Base-by-base conservation (phyloP, 352 stramenopile genomes). In the Globisporangium takayamanum region DNA sequence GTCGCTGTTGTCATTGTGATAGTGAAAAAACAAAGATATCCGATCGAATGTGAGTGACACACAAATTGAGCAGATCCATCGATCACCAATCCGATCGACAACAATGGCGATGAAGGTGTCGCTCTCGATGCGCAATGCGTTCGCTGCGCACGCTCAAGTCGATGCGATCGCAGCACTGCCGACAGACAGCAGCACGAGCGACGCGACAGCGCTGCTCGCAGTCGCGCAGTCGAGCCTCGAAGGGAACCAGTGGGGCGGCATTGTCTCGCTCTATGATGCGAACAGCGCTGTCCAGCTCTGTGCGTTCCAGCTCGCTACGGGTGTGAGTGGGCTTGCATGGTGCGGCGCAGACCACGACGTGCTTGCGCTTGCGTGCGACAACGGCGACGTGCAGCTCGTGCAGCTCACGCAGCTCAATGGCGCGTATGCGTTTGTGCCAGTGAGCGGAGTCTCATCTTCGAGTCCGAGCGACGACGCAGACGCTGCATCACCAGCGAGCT, bases 181-280 rank as follows among this genome's bases (percentile, higher is more conserved):
- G 16, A 16, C 37, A 18, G 14, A 16, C 37, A 44, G 37, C 15
- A 44, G 18, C 30, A 30, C 26, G 26, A 15, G 68, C 50, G 49
- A 47, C 46, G 69, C 74, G 36, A 25, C 69, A 33, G 59, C 74
- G 55, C 55, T 89, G 12, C 57, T 94, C 18, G 80, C 80, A 0
- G 73, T 88, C 22, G 78, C 81, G n/a, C 69, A 79, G 50, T 92
- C 84, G 51, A 67, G 66, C 46, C 76, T 94, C 8, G 84, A 92
- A 54, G 83, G 84, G 20, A 94, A 92, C 63, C 63, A 81, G 28
- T 94, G 84, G 84, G 70, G 66, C 54, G 83, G 84, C 50, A 67
- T 77, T 50, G 69, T 90, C 47, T 68, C 67, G 46, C 55, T 94
- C 25, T 57, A 88, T 22, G 76, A 87, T 25, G 70, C 60, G 42